Percentiles rank a stretch among this genome's conserved stretches.
Conservation (phyloP, 108 stramenopile genomes). For the Pseudonitzschia pungens region DNA sequence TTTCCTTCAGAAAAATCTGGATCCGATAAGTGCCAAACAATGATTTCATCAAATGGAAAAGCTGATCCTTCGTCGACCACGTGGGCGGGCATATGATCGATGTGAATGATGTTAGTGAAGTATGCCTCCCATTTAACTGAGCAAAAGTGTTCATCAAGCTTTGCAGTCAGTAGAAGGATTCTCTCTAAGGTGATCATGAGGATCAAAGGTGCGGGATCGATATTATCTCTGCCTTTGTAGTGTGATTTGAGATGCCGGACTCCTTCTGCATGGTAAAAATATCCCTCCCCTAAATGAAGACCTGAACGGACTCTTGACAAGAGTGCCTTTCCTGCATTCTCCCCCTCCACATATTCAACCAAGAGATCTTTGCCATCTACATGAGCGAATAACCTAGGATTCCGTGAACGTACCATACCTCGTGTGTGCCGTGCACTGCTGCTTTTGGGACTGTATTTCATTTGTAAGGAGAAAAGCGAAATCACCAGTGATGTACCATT, state of each 20-base stretch:
- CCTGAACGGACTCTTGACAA: conserved; percentile 59
- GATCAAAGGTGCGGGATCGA: conserved; percentile 32
- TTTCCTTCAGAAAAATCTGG: conserved; percentile 17
- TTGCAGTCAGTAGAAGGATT: conserved; percentile 47
- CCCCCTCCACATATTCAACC: conserved; percentile 67
- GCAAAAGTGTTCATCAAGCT: conserved; percentile 43
- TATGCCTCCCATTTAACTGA: conserved; percentile 55
- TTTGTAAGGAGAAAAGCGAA: conserved; percentile 15
- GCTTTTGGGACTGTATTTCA: conserved; percentile 23
- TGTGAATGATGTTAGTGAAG: conserved; percentile 41
- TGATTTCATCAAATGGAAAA: conserved; percentile 23
- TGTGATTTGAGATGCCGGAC: conserved; percentile 5
- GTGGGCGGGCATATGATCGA: conserved; percentile 18
- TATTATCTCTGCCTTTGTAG: conserved; percentile 16
- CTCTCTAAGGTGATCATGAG: conserved; percentile 58
- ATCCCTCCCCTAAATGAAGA: conserved; percentile 60
- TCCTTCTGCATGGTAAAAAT: conserved; percentile 51
- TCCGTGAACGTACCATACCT: conserved; percentile 42
- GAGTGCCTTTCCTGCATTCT: conserved; percentile 61
- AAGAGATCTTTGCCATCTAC: conserved; percentile 57
- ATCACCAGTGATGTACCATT: conserved; percentile 9
- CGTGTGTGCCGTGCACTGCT: conserved; percentile 22
- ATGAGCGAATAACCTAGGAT: conserved; percentile 60
- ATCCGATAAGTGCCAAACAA: conserved; percentile 37
- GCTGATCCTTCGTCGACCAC: conserved; percentile 6